Percentiles rank a stretch among this genome's conserved stretches.
Conservation (phyloP, 345 rosid genomes). For the Garcia nutans region DNA sequence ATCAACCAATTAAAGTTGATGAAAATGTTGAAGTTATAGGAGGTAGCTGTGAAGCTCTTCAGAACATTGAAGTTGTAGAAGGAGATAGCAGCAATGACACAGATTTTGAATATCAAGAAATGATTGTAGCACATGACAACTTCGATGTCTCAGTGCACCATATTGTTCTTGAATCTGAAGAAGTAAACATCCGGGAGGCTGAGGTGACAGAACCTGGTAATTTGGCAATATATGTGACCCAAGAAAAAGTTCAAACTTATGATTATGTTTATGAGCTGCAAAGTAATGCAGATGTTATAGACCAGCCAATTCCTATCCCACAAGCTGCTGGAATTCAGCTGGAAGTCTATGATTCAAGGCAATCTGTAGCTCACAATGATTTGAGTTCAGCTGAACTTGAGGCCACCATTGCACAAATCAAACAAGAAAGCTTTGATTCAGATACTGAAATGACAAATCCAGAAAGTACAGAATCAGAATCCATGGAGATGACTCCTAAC, state of each 20-base stretch:
- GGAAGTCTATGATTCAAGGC: conserved; percentile 1
- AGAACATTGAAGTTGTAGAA: not conserved
- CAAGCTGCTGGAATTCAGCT: conserved; percentile 18
- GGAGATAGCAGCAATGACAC: not conserved
- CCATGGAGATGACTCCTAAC: not conserved
- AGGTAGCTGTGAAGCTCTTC: not conserved
- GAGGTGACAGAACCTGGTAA: conserved; percentile 1
- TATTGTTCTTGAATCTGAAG: conserved; percentile 18
- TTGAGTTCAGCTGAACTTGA: conserved; percentile 2
- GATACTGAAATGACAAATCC: conserved; percentile 18
- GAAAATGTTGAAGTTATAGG: conserved; percentile 8
- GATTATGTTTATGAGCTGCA: not conserved
- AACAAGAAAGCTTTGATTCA: conserved; percentile 5
- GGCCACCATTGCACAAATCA: conserved; percentile 11
- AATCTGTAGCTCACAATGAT: conserved; percentile 12
- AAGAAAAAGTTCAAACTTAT: conserved; percentile 2
- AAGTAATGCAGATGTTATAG: not conserved
- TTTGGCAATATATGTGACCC: not conserved
- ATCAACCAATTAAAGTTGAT: conserved; percentile 4
- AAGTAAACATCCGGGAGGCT: not conserved
- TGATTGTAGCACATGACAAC: conserved; percentile 18
- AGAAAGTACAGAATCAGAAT: conserved; percentile 17
- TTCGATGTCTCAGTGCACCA: conserved; percentile 24
- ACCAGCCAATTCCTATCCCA: not conserved
- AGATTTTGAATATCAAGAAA: conserved; percentile 8